Evolutionary conservation across 2,329 filamentous ascomycete genomes (phyloP).

Genomic region (Scytalidium lignicola): DNA sequence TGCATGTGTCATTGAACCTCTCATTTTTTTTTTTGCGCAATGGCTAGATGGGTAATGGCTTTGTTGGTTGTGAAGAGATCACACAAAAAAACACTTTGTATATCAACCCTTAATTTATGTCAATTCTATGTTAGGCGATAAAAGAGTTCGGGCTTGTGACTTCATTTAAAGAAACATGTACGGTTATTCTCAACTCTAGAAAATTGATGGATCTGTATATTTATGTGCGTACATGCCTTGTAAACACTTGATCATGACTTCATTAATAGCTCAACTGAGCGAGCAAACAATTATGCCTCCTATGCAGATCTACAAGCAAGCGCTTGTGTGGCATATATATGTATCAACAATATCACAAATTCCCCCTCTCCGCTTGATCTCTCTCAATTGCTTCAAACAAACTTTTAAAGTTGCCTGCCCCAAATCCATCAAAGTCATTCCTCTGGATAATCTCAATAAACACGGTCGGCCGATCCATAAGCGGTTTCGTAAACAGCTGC

Average conservation of each 20-base stretch:
- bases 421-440: constrained; percentile 85
- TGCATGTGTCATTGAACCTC: constrained; percentile 1
- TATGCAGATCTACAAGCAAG: too few species aligned
- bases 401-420: constrained; percentile 93
- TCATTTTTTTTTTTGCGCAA: not conserved
- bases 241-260: too few species aligned
- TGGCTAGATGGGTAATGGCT: not conserved
- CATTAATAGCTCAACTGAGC: too few species aligned
- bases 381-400: constrained; percentile 93
- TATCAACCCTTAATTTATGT: not conserved
- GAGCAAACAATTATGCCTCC: too few species aligned
- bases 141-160: too few species aligned
- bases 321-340: too few species aligned
- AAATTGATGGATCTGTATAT: too few species aligned
- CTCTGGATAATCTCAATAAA: constrained; percentile 96
- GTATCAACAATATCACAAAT: too few species aligned
- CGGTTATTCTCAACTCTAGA: too few species aligned
- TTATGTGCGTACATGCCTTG: too few species aligned
- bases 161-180: too few species aligned
- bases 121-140: too few species aligned
- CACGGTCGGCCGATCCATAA: constrained; percentile 92
- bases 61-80: not conserved
- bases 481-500: constrained; percentile 74
- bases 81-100: not conserved
- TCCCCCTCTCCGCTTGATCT: constrained; percentile 82